Percentiles rank a stretch among this genome's conserved stretches.
Evolutionary conservation across 2,329 filamentous ascomycete genomes (phyloP).

Genomic region (Talaromyces atroroseus): DNA sequence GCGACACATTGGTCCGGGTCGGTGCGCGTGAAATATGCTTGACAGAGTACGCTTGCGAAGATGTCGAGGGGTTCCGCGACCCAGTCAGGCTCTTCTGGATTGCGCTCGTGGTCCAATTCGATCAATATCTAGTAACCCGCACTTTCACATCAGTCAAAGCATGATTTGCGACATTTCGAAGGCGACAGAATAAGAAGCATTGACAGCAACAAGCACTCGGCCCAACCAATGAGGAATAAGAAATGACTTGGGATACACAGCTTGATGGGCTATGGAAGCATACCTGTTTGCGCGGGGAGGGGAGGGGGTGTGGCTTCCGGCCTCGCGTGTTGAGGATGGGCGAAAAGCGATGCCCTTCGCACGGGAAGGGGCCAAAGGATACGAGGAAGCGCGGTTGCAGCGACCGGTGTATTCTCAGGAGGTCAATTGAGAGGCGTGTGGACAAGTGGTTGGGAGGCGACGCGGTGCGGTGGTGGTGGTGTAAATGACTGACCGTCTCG

Average conservation of each 20-base stretch:
- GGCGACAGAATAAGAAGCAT: background rate
- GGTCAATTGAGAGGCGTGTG: background rate
- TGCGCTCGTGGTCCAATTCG: slow-evolving; percentile 1
- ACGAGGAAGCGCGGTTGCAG: background rate
- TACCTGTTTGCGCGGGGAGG: slow-evolving; percentile 8
- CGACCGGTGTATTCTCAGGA: background rate
- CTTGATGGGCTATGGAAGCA: slow-evolving; percentile 1
- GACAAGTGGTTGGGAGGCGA: background rate
- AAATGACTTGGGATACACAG: background rate
- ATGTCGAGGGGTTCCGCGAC: background rate
- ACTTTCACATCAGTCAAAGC: background rate
- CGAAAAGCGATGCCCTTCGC: background rate
- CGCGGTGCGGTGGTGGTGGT: background rate
- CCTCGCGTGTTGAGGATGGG: background rate
- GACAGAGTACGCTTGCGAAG: background rate
- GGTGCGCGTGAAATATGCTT: background rate
- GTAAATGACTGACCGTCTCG: background rate
- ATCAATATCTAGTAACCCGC: background rate
- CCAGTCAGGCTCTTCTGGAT: background rate
- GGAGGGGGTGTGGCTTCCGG: background rate
- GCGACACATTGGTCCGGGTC: slow-evolving; percentile 33
- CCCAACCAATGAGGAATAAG: background rate
- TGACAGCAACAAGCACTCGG: background rate
- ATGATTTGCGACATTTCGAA: background rate
- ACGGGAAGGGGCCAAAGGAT: too few species aligned